Evolutionary conservation across 352 stramenopile species (phyloP).

Genomic region (Globisporangium sylvaticum): DNA sequence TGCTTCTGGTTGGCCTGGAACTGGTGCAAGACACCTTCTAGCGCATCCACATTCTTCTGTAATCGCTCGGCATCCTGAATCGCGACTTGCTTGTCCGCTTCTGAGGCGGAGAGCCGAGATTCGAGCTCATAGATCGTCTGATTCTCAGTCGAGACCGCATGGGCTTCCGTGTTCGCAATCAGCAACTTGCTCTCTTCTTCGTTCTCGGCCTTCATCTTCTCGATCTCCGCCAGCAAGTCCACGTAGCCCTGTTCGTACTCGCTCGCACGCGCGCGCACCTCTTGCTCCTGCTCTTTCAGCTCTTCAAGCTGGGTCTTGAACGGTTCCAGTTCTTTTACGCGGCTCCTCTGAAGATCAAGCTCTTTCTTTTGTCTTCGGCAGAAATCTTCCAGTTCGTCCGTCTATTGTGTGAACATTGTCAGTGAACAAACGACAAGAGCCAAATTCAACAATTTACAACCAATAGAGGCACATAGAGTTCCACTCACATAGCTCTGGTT

Average conservation of each 20-base stretch:
- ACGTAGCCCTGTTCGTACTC: slow-evolving; percentile 76
- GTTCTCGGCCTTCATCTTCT: slow-evolving; percentile 35
- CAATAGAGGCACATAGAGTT: not conserved
- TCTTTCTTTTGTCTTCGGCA: slow-evolving; percentile 36
- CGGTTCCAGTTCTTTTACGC: slow-evolving; percentile 25
- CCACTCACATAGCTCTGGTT: slow-evolving; percentile 43
- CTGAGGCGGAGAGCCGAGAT: slow-evolving; percentile 37
- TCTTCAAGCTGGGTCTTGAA: slow-evolving; percentile 28
- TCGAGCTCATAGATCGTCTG: slow-evolving; percentile 67
- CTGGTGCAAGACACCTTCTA: slow-evolving; percentile 62
- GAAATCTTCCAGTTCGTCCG: slow-evolving; percentile 35
- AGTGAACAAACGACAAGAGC: not conserved
- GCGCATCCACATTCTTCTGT: slow-evolving; percentile 43
- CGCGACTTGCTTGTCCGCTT: slow-evolving; percentile 61
- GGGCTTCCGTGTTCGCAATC: slow-evolving; percentile 40
- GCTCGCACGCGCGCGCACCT: slow-evolving; percentile 32
- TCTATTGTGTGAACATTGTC: slow-evolving; percentile 17
- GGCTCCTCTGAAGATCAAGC: slow-evolving; percentile 24
- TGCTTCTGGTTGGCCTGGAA: slow-evolving; percentile 62
- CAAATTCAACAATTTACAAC: not conserved
- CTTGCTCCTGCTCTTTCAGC: slow-evolving; percentile 36
- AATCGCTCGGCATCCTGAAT: slow-evolving; percentile 54
- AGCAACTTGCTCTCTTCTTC: slow-evolving; percentile 53
- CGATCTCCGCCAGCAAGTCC: slow-evolving; percentile 45
- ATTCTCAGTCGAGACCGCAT: slow-evolving; percentile 44